A percentile compares a stretch with the other conserved stretches of the same genome.
These are phyloP conservation scores for Raphanus hybrid DNA, from an alignment of 441 rosid genomes.

Conservation along the genomic window DNA sequence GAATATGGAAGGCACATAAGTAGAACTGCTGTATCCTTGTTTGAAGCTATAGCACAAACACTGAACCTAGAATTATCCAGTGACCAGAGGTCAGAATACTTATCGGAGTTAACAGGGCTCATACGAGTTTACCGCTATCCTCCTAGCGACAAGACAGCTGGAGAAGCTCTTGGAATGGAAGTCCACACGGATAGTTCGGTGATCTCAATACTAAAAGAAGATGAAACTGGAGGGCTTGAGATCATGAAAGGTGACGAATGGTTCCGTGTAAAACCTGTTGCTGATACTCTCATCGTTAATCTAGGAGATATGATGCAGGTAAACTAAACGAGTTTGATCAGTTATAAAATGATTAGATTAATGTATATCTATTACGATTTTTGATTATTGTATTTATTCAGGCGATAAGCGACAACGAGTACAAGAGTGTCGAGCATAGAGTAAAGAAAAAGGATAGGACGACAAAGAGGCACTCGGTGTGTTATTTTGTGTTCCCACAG, in stretches of 20 bases:
- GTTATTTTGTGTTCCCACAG: constrained; percentile 81
- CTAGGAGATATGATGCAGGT: constrained; percentile 96
- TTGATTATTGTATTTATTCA: constrained; percentile 11
- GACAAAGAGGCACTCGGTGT: constrained; percentile 63
- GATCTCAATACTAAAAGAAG: constrained; percentile 63
- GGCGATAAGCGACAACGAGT: constrained; percentile 76
- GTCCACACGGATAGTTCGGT: constrained; percentile 85
- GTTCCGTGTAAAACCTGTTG: constrained; percentile 56
- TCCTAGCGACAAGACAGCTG: constrained; percentile 7
- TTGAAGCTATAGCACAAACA: constrained; percentile 50
- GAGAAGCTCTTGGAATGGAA: constrained; percentile 54
- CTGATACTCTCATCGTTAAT: constrained; percentile 59
- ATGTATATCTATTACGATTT: background rate
- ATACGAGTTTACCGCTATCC: constrained; percentile 74
- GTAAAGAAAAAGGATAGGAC: constrained; percentile 50
- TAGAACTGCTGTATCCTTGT: constrained; percentile 54
- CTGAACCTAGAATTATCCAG: constrained; percentile 49
- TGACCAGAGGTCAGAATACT: constrained; percentile 35
- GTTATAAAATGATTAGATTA: background rate
- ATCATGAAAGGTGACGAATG: constrained; percentile 62
- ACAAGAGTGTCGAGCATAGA: constrained; percentile 66
- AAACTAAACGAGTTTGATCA: background rate
- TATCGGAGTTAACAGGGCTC: constrained; percentile 60
- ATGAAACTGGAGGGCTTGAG: constrained; percentile 69
- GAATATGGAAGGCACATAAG: constrained; percentile 74